phyloP scores from a whole-genome alignment of 2,329 filamentous ascomycete genomes.

The Thelonectria discophora region DNA sequence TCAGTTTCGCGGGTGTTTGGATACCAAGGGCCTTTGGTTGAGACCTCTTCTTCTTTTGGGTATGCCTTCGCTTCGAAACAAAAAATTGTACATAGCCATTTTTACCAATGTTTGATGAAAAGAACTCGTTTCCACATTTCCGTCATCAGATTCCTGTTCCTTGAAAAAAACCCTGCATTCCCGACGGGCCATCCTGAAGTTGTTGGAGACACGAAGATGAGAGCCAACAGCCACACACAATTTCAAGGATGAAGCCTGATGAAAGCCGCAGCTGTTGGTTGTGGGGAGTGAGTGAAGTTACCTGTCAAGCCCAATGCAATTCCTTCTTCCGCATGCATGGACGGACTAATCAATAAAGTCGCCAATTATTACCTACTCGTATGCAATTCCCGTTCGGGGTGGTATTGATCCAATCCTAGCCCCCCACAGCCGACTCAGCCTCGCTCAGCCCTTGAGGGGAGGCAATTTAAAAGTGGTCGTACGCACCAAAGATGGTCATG shows the following conservation, averaged over 20 bases:
- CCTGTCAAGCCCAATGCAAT: neutral
- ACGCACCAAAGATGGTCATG: neutral
- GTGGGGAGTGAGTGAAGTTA: neutral
- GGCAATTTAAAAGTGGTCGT: neutral
- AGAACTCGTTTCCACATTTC: neutral
- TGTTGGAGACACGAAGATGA: no score
- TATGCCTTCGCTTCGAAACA: conserved; percentile 3
- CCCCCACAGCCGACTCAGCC: no score
- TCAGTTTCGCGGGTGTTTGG: conserved; percentile 38
- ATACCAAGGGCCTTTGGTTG: conserved; percentile 32
- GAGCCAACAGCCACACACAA: no score
- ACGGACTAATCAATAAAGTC: no score
- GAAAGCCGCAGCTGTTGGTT: neutral
- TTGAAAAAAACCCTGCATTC: no score
- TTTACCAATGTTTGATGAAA: conserved; percentile 9
- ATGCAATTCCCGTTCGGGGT: no score
- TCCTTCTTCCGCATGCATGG: no score
- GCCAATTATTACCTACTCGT: no score
- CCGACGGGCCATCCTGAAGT: no score
- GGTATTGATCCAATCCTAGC: no score
- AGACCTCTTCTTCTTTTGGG: neutral
- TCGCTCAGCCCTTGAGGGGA: no score
- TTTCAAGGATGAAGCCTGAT: neutral
- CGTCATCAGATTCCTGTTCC: no score
- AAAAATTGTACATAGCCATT: conserved; percentile 16